Conservation (phyloP, 495 filamentous ascomycete genomes). For the Glonium stellatum region DNA sequence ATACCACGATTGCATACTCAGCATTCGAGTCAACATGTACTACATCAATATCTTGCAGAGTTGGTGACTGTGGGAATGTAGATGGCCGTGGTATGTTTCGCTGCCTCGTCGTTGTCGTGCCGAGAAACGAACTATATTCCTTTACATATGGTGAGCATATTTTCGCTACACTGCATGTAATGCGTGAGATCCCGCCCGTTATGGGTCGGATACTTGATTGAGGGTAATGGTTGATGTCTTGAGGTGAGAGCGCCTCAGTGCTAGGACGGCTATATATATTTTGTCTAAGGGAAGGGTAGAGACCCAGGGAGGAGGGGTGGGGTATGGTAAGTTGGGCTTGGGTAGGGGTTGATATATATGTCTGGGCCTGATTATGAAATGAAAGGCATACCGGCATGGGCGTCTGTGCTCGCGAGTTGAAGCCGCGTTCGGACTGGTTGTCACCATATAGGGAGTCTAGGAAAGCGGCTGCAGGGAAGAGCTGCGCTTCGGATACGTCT, state of each 20-base stretch:
- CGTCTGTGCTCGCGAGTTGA: conserved; percentile 67
- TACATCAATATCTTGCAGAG: conserved; percentile 60
- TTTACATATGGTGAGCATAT: conserved; percentile 36
- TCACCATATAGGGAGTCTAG: conserved; percentile 75
- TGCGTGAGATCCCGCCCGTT: conserved; percentile 18
- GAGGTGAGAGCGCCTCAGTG: neutral
- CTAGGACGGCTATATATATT: neutral
- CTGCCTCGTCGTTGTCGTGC: conserved; percentile 12
- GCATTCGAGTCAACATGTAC: conserved; percentile 61
- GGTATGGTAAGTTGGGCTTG: neutral
- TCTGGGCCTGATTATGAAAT: neutral
- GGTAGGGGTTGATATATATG: neutral
- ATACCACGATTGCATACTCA: conserved; percentile 84
- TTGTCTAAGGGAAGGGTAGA: conserved; percentile 15
- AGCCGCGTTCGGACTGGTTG: conserved; percentile 47
- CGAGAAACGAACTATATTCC: conserved; percentile 42
- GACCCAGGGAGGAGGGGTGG: conserved; percentile 13
- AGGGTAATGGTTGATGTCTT: conserved; percentile 5
- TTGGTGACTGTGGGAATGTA: conserved; percentile 61
- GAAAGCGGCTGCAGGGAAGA: conserved; percentile 71
- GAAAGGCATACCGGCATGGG: conserved; percentile 64
- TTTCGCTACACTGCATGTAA: conserved; percentile 35
- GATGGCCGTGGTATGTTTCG: conserved; percentile 45
- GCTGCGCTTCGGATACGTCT: conserved; percentile 75
- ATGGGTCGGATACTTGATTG: conserved; percentile 25